Conservation (phyloP, 1,284 basidiomycete species). For the Naganishia sp. region DNA sequence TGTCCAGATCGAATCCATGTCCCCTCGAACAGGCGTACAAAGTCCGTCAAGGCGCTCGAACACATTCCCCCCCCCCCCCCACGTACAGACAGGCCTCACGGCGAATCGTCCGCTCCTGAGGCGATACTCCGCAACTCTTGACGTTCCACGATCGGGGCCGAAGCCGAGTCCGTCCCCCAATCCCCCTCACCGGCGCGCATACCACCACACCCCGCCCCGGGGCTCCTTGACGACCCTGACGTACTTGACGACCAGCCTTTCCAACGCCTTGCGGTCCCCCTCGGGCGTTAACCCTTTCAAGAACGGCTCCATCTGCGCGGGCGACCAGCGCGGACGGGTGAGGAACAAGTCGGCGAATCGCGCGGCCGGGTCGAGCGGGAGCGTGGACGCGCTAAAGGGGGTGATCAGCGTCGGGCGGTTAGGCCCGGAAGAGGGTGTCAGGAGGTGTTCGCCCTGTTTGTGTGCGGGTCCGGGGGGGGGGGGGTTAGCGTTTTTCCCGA, state of each 20-base stretch:
- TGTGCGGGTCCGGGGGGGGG: background rate
- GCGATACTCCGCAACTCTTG: no score
- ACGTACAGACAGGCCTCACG: no score
- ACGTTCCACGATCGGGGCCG: no score
- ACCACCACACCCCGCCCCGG: conserved; percentile 54
- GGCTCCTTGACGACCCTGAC: conserved; percentile 69
- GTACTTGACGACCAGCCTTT: conserved; percentile 81
- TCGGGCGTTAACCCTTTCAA: conserved; percentile 74
- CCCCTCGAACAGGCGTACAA: no score
- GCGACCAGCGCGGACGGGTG: conserved; percentile 71
- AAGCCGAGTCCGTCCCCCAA: no score
- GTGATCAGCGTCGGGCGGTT: conserved; percentile 50
- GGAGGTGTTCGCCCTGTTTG: conserved; percentile 67
- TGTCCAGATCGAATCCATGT: no score
- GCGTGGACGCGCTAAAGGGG: conserved; percentile 71
- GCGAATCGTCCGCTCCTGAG: no score
- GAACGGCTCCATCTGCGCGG: conserved; percentile 76
- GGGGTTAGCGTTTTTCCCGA: no score
- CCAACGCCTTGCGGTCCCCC: conserved; percentile 70
- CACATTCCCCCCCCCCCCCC: no score
- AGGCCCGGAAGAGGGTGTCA: conserved; percentile 37
- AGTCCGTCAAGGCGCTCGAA: no score
- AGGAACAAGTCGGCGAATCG: conserved; percentile 84
- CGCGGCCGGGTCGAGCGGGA: conserved; percentile 70
- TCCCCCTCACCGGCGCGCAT: conserved; percentile 40